Conservation (phyloP, 2,329 filamentous ascomycete species). For the Ambrosiella xylebori region DNA sequence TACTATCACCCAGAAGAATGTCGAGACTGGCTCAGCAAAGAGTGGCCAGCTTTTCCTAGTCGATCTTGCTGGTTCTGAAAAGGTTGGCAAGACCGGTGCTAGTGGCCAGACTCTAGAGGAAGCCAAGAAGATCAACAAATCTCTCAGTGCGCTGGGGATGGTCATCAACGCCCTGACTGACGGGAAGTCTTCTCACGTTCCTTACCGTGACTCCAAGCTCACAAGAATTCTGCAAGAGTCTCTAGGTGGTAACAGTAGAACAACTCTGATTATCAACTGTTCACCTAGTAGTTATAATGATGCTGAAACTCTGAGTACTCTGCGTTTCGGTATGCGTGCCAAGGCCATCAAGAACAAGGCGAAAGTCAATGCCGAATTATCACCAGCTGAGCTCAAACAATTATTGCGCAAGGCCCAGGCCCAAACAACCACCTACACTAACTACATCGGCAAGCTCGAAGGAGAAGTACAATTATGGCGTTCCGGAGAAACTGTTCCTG, state of each 20-base stretch:
- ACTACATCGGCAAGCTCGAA: constrained; percentile 69
- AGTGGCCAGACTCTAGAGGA: constrained; percentile 95
- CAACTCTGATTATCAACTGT: constrained; percentile 97
- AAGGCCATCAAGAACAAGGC: constrained; percentile 99
- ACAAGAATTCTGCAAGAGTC: constrained; percentile 95
- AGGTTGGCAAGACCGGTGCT: constrained; percentile 95
- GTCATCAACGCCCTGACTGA: constrained; percentile 96
- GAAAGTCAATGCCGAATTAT: constrained; percentile 97
- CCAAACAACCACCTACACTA: constrained; percentile 76
- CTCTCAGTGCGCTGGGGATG: constrained; percentile 93
- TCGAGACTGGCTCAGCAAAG: constrained; percentile 89
- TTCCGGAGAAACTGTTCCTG: constrained; percentile 70
- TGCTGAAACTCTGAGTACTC: constrained; percentile 76
- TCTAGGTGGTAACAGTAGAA: constrained; percentile 90
- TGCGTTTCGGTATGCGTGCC: constrained; percentile 87
- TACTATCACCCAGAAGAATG: constrained; percentile 92
- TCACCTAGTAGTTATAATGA: constrained; percentile 99
- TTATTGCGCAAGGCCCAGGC: constrained; percentile 83
- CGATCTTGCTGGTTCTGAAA: constrained; percentile 94
- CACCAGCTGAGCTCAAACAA: constrained; percentile 82
- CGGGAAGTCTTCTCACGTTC: constrained; percentile 88
- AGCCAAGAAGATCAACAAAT: constrained; percentile 99
- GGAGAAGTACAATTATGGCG: constrained; percentile 78
- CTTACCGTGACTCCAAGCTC: constrained; percentile 94
- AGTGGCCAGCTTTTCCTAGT: constrained; percentile 94